phyloP scores from a whole-genome alignment of 148 eudicot genomes.

The Cornus kousa region DNA sequence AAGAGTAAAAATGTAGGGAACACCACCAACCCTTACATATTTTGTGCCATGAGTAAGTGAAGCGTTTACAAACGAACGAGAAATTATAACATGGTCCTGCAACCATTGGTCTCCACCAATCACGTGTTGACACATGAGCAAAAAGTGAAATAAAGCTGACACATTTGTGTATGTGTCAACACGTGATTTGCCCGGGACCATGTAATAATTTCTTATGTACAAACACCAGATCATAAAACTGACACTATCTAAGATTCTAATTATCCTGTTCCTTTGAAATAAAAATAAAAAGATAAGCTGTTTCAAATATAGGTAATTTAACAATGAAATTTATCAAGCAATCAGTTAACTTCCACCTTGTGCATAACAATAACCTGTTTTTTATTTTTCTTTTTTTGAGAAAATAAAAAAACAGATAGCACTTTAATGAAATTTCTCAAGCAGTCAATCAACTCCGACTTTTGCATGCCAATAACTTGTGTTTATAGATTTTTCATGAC shows the following conservation, averaged over 20 bases:
- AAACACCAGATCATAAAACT: background rate
- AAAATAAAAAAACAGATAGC: background rate
- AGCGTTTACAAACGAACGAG: background rate
- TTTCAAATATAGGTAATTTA: background rate
- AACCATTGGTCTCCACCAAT: no score
- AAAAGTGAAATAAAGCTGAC: no score
- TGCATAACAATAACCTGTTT: background rate
- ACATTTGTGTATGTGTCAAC: no score
- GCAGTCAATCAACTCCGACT: background rate
- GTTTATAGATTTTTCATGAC: background rate
- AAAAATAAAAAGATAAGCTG: background rate
- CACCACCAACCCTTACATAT: background rate
- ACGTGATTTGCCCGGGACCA: no score
- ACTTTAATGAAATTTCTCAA: background rate
- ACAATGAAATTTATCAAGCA: background rate
- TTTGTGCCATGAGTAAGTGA: background rate
- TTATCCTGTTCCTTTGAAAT: background rate
- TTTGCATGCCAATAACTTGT: conserved; percentile 2
- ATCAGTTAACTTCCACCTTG: background rate
- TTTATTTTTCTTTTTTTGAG: background rate
- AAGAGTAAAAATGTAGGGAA: background rate
- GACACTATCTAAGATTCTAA: background rate
- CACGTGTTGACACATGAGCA: no score
- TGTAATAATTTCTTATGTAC: background rate
- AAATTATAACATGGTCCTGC: no score